Conservation (phyloP, 305 asterid genomes). For the Solanum hybrid region DNA sequence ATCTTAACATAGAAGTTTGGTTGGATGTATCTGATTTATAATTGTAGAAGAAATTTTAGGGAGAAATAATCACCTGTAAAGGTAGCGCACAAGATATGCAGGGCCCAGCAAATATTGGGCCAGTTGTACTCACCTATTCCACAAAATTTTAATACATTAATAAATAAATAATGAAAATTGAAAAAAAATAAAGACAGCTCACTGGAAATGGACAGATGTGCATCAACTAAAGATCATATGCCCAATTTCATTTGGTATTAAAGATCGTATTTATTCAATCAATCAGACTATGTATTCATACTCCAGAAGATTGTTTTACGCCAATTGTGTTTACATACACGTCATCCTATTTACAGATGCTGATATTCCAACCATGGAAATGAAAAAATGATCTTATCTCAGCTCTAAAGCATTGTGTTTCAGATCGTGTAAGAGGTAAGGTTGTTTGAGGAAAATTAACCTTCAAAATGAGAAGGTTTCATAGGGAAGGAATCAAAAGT, state of each 20-base stretch:
- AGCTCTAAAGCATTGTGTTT: not conserved
- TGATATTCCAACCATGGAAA: not conserved
- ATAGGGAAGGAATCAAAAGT: not conserved
- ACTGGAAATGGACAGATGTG: not conserved
- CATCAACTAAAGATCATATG: not conserved
- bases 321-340: not conserved
- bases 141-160: not conserved
- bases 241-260: not conserved
- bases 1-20: not conserved
- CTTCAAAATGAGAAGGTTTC: not conserved
- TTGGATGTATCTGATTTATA: not conserved
- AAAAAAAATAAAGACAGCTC: not conserved
- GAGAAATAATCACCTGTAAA: slow-evolving; percentile 47
- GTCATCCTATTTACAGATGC: not conserved
- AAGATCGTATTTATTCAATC: not conserved
- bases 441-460: not conserved
- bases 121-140: slow-evolving; percentile 58
- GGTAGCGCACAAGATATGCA: slow-evolving; percentile 53
- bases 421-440: not conserved
- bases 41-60: not conserved
- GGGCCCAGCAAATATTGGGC: slow-evolving; percentile 91
- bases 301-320: not conserved
- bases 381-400: not conserved
- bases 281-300: not conserved
- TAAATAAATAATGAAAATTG: not conserved